Evolutionary conservation across 345 rosid species (phyloP).

Genomic region (Brassica carinata): DNA sequence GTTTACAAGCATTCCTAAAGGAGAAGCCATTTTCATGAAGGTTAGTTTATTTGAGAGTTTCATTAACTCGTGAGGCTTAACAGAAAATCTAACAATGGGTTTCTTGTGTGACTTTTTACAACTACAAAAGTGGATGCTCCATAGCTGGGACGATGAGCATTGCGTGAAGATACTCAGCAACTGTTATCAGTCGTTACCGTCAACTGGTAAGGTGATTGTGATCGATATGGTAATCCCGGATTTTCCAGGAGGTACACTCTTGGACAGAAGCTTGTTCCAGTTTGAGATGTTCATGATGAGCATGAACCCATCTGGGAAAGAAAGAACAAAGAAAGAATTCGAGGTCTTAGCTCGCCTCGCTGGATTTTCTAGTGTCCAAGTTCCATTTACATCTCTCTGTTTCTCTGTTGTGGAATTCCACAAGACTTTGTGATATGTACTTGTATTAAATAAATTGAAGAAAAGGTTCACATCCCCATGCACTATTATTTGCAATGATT

Average conservation of each 20-base stretch:
- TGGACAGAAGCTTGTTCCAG: constrained; percentile 44
- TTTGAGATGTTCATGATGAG: constrained; percentile 43
- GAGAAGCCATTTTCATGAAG: constrained; percentile 77
- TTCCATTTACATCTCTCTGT: constrained; percentile 39
- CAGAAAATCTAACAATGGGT: background rate
- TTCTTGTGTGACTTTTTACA: constrained; percentile 14
- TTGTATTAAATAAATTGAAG: background rate
- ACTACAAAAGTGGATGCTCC: constrained; percentile 51
- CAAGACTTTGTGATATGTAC: constrained; percentile 34
- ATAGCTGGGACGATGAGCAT: constrained; percentile 44
- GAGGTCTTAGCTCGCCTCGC: constrained; percentile 46
- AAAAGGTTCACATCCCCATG: background rate
- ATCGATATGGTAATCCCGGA: constrained; percentile 53
- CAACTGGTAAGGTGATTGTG: constrained; percentile 48
- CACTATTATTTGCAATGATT: too few relatives aligned
- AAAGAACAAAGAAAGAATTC: constrained; percentile 48
- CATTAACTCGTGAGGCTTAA: background rate
- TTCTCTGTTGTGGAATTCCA: constrained; percentile 51
- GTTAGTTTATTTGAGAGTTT: constrained; percentile 26
- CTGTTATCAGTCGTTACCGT: constrained; percentile 46
- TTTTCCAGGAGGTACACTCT: constrained; percentile 33
- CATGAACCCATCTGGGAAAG: constrained; percentile 45
- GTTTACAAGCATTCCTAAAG: constrained; percentile 52
- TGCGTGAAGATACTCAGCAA: constrained; percentile 52
- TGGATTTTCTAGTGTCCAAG: constrained; percentile 53